Evolutionary conservation across 129 eudicot genomes (phyloP).

Genomic region (Helianthus tuberosus): DNA sequence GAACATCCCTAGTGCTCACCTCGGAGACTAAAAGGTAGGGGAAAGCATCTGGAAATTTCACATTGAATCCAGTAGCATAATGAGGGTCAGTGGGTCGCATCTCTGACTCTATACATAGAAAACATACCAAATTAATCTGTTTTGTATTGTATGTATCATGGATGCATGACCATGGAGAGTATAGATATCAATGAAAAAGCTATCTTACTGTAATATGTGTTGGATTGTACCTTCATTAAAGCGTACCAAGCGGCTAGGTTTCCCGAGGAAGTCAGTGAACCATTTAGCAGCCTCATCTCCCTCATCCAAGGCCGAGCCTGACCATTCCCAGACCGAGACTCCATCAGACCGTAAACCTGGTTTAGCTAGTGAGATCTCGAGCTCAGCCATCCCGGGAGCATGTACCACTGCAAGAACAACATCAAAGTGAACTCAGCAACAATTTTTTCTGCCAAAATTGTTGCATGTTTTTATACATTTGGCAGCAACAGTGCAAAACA

Average conservation of each 20-base stretch:
- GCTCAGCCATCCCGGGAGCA: no score
- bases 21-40: conserved; percentile 72
- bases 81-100: conserved; percentile 59
- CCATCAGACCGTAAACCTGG: no score
- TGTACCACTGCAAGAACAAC: no score
- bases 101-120: conserved; percentile 46
- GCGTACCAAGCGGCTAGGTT: conserved; percentile 75
- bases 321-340: no score
- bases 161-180: neutral
- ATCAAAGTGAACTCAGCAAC: conserved; percentile 16
- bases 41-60: no score
- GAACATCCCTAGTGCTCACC: conserved; percentile 34
- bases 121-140: neutral
- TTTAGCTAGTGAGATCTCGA: no score
- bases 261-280: no score
- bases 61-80: conserved; percentile 70
- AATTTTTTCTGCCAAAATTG: neutral
- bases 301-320: no score
- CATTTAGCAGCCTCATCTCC: no score
- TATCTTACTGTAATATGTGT: neutral
- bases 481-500: neutral
- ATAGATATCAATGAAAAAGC: neutral
- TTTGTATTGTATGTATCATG: neutral
- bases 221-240: conserved; percentile 63
- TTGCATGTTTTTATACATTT: neutral